phyloP scores from a whole-genome alignment of 306 rosid species.

The Vicia villosa region DNA sequence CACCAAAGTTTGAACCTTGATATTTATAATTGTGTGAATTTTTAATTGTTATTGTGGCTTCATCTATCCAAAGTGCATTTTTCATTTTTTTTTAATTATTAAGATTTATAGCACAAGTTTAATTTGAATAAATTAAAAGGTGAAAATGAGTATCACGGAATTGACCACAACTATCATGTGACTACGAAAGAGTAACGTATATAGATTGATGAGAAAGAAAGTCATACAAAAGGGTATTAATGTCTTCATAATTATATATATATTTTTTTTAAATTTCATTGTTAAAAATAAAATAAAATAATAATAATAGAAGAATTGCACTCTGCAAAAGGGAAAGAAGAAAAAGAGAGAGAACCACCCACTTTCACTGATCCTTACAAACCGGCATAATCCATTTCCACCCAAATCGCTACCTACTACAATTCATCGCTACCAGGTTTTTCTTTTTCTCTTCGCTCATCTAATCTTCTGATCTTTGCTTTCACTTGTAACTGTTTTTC shows the following conservation, averaged over 20 bases:
- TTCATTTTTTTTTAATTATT: too few species aligned
- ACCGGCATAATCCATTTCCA: slow-evolving; percentile 29
- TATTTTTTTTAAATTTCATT: not conserved
- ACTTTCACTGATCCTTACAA: slow-evolving; percentile 28
- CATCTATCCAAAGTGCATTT: too few species aligned
- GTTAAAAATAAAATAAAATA: not conserved
- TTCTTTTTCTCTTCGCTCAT: slow-evolving; percentile 1
- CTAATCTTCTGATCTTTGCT: slow-evolving; percentile 18
- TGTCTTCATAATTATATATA: slow-evolving; percentile 2
- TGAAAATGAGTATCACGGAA: not conserved
- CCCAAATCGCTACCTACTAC: slow-evolving; percentile 26
- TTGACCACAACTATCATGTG: slow-evolving; percentile 20
- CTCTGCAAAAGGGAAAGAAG: not conserved
- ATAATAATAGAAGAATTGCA: slow-evolving; percentile 8
- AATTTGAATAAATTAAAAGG: not conserved
- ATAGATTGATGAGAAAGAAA: not conserved
- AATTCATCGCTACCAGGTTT: slow-evolving; percentile 28
- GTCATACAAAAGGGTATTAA: slow-evolving; percentile 25
- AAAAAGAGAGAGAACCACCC: slow-evolving; percentile 14
- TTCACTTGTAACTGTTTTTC: slow-evolving; percentile 6
- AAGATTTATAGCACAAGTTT: not conserved
- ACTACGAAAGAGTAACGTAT: slow-evolving; percentile 3
- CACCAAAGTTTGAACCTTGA: too few species aligned
- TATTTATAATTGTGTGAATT: too few species aligned
- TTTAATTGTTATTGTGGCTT: too few species aligned